Evolutionary conservation across 495 filamentous ascomycete species (phyloP).

Genomic region (Daldinia decipiens): DNA sequence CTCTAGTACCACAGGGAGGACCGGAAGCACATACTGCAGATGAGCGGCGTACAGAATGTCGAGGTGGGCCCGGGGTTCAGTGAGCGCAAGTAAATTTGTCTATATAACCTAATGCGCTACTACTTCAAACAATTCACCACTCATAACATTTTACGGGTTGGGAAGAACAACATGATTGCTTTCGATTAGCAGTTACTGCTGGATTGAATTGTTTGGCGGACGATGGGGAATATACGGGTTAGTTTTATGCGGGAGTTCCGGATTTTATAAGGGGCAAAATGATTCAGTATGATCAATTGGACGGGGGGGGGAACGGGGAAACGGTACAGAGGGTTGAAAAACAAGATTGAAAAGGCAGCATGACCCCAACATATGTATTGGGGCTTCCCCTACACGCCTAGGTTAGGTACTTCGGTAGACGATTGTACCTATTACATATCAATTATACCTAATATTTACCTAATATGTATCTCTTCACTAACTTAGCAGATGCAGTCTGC

Average conservation of each 20-base stretch:
- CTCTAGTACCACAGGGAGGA: conserved; percentile 56
- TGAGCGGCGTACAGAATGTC: conserved; percentile 42
- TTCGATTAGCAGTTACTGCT: neutral
- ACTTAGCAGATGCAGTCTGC: neutral
- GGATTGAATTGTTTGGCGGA: neutral
- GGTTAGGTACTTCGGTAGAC: neutral
- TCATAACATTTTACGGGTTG: neutral
- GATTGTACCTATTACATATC: conserved; percentile 4
- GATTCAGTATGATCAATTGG: neutral
- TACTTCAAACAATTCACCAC: neutral
- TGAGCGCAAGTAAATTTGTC: conserved; percentile 37
- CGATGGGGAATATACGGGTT: neutral
- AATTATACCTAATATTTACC: conserved; percentile 1
- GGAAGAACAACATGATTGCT: neutral
- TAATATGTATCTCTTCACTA: neutral
- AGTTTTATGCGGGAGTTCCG: neutral
- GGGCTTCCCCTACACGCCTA: neutral
- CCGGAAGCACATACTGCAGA: conserved; percentile 55
- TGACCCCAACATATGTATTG: neutral
- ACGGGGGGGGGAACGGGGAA: neutral
- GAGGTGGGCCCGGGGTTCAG: conserved; percentile 48
- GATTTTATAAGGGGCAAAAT: neutral
- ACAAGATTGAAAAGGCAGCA: neutral
- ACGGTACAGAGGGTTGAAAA: neutral
- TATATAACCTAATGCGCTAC: neutral